These are phyloP conservation scores for Gracilaria domingensis DNA, from an alignment of 23 red algal species.

Conservation along the genomic window DNA sequence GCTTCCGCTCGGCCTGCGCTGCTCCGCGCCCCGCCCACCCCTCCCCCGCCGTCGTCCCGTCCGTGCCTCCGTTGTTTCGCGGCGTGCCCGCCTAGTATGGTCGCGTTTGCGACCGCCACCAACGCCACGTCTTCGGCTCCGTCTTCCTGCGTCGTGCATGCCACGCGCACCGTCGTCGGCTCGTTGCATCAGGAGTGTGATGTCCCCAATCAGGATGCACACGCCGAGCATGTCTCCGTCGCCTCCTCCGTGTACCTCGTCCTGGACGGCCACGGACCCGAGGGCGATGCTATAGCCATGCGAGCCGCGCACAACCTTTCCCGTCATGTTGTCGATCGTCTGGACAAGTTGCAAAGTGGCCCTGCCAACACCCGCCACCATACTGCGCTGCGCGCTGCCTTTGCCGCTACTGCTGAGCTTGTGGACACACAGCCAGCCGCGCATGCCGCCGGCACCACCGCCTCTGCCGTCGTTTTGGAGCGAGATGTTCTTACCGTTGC, in stretches of 20 bases:
- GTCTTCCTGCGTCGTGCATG: not conserved
- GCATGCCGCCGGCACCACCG: slow-evolving; percentile 29
- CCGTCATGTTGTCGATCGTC: slow-evolving; percentile 21
- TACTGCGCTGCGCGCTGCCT: slow-evolving; percentile 39
- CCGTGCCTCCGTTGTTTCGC: not conserved
- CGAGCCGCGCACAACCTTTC: slow-evolving; percentile 14
- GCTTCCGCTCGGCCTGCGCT: not conserved
- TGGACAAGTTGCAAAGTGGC: not conserved
- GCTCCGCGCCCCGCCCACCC: not conserved
- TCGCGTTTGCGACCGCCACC: slow-evolving; percentile 5
- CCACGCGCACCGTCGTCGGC: slow-evolving; percentile 13
- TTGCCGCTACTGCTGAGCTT: slow-evolving; percentile 41
- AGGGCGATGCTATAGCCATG: slow-evolving; percentile 24
- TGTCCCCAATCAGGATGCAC: slow-evolving; percentile 47
- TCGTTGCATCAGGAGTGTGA: slow-evolving; percentile 37
- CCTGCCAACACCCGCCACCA: not conserved
- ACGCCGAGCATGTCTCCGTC: not conserved
- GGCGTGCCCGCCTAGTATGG: not conserved
- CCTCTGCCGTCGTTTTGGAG: slow-evolving; percentile 18
- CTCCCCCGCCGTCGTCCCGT: not conserved
- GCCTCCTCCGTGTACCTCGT: slow-evolving; percentile 26
- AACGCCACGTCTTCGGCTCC: not conserved
- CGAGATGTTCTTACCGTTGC: slow-evolving; percentile 26
- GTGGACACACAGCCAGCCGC: slow-evolving; percentile 38
- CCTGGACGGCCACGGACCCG: slow-evolving; percentile 46